These are phyloP conservation scores for Nadsonia starkeyi-henricii DNA, from an alignment of 1,139 yeast genomes.

Conservation along the genomic window DNA sequence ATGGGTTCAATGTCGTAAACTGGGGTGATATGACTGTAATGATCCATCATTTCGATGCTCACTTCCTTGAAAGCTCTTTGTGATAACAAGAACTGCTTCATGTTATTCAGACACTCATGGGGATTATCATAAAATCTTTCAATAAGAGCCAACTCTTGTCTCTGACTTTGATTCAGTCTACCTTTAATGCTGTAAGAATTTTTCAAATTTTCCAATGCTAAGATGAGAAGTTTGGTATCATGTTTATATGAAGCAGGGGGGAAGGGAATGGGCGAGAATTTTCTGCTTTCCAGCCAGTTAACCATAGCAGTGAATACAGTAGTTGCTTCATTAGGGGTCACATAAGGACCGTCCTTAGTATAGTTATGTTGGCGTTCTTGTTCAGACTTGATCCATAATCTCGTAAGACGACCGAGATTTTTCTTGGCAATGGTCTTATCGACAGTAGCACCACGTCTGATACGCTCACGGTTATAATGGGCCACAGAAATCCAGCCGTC, in stretches of 20 bases:
- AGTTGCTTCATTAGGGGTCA: constrained; percentile 80
- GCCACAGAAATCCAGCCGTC: constrained; percentile 96
- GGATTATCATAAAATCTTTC: constrained; percentile 97
- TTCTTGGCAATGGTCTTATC: constrained; percentile 91
- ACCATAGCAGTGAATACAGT: constrained; percentile 77
- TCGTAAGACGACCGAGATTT: constrained; percentile 79
- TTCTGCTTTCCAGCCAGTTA: constrained; percentile 80
- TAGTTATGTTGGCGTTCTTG: constrained; percentile 76
- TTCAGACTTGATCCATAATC: constrained; percentile 86
- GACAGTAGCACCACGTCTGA: constrained; percentile 74
- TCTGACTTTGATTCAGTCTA: constrained; percentile 68
- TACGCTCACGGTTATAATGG: constrained; percentile 80
- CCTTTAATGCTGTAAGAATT: constrained; percentile 76
- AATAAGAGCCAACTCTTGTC: constrained; percentile 84
- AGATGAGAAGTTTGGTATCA: constrained; percentile 75
- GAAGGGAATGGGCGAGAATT: constrained; percentile 79
- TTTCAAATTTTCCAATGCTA: constrained; percentile 81
- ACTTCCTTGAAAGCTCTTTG: constrained; percentile 90
- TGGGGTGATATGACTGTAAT: constrained; percentile 72
- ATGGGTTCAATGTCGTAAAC: constrained; percentile 80
- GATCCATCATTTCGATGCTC: constrained; percentile 82
- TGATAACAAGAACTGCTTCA: constrained; percentile 69
- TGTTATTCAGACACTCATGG: constrained; percentile 74
- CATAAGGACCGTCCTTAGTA: constrained; percentile 77
- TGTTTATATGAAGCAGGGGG: constrained; percentile 89